Evolutionary conservation across 164 flowering plant genomes (phyloP), one percentile per base, ranked within the genome.

Genomic region (Berberis thunbergii): DNA sequence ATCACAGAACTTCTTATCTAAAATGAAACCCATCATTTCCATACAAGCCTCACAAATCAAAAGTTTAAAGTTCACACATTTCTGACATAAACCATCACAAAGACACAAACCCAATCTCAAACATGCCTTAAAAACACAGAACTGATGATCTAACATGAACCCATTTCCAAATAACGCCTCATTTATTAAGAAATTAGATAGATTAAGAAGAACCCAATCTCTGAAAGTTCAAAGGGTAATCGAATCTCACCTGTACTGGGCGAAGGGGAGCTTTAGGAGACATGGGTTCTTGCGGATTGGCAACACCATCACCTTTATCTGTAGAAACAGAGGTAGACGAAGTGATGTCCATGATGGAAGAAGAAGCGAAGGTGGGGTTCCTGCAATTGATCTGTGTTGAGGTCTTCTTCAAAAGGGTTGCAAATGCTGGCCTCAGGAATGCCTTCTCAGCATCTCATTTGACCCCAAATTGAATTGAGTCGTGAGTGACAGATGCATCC

Each of bases 381-480:
- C 40, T 43, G 39, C 10, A 4, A 6, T 4, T 58, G n/a, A 26
- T 26, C 7, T 59, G 38, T 43, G 48, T 7, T 26, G 26, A 26
- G 26, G 45, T 11, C 38, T 4, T 43, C 43, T 43, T 43, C 12
- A 45, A 59, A 6, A 43, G 44, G 7, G 61, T 43, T 12, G n/a
- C 12, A 3, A 59, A 45, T 7, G 49, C 12, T 59, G 48, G 26
- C 12, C 49, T 59, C 9, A 43, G 44, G 48, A 44, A 45, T 4
- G 62, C 39, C 40, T 43, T 43, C n/a, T 44, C n/a, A 59, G 41
- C 62, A 59, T 59, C 6, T 59, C 49, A 59, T 59, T 59, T 12
- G 62, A 43, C 49, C 62, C 60, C 60, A 57, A 6, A 9, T 40
- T 41, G 60, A 5, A 2, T 7, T 12, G 54, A 52, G 8, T 46